Conservation (phyloP, 2,329 filamentous ascomycete genomes). For the Colletotrichum lindemuthianum region DNA sequence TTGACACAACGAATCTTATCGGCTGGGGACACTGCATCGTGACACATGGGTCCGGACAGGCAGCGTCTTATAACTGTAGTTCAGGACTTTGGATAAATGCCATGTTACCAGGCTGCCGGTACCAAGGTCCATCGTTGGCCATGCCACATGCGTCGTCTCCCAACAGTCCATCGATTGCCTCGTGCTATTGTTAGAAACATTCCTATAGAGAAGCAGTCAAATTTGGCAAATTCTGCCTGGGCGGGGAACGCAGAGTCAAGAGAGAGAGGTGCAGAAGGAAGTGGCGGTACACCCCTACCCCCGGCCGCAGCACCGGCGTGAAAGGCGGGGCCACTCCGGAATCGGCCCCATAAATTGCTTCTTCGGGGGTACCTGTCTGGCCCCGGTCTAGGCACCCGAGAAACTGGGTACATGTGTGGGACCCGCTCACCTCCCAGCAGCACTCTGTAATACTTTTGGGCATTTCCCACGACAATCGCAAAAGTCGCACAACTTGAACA, state of each 20-base stretch:
- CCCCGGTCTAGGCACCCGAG: slow-evolving; percentile 10
- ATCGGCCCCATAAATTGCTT: neutral
- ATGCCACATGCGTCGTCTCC: neutral
- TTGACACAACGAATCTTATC: no score
- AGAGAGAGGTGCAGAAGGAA: slow-evolving; percentile 9
- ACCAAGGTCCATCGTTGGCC: slow-evolving; percentile 11
- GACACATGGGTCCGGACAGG: no score
- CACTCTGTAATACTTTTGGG: no score
- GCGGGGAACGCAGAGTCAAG: slow-evolving; percentile 1
- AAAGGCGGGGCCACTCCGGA: neutral
- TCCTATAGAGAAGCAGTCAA: neutral
- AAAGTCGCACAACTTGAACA: neutral
- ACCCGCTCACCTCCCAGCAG: no score
- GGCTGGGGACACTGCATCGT: no score
- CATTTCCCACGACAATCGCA: no score
- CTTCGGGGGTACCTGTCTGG: neutral
- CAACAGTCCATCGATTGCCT: neutral
- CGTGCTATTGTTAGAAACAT: slow-evolving; percentile 22
- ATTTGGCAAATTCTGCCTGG: neutral
- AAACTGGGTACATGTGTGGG: neutral
- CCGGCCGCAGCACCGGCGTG: slow-evolving; percentile 5
- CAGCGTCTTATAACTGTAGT: neutral
- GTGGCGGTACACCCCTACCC: slow-evolving; percentile 11
- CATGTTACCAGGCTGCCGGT: neutral
- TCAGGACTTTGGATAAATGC: no score